These are phyloP conservation scores for Sanghuangporus weigelae DNA, from an alignment of 1,284 basidiomycete species.

Conservation along the genomic window DNA sequence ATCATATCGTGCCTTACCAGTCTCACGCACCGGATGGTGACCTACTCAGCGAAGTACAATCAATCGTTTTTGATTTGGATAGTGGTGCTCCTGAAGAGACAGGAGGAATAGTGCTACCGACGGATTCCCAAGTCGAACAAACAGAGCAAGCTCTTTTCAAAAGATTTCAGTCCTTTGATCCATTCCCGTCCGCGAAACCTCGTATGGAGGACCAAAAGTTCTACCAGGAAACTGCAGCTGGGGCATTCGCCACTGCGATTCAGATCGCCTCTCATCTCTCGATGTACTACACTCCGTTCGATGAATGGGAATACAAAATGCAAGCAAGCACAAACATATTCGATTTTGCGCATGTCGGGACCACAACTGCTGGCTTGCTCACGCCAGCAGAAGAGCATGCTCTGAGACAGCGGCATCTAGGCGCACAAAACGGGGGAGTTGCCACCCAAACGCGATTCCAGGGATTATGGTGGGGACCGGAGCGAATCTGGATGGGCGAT, in stretches of 20 bases:
- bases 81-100: neutral
- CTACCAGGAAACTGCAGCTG: conserved; percentile 37
- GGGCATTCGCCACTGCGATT: conserved; percentile 60
- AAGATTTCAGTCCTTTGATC: conserved; percentile 10
- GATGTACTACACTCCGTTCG: conserved; percentile 60
- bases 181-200: neutral
- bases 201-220: neutral
- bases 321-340: conserved; percentile 8
- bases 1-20: conserved; percentile 64
- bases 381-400: conserved; percentile 8
- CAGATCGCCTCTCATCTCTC: conserved; percentile 59
- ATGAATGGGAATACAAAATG: conserved; percentile 62
- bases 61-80: conserved; percentile 31
- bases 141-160: conserved; percentile 26
- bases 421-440: conserved; percentile 17
- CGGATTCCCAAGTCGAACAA: conserved; percentile 23
- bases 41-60: conserved; percentile 44
- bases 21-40: conserved; percentile 48
- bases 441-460: conserved; percentile 56
- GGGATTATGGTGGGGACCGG: conserved; percentile 84
- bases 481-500: conserved; percentile 85
- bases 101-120: conserved; percentile 36
- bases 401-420: conserved; percentile 4
- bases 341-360: conserved; percentile 18
- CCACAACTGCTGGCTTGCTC: conserved; percentile 22